Conservation (phyloP, 164 flowering plant species). For the Vitis labrusca region DNA sequence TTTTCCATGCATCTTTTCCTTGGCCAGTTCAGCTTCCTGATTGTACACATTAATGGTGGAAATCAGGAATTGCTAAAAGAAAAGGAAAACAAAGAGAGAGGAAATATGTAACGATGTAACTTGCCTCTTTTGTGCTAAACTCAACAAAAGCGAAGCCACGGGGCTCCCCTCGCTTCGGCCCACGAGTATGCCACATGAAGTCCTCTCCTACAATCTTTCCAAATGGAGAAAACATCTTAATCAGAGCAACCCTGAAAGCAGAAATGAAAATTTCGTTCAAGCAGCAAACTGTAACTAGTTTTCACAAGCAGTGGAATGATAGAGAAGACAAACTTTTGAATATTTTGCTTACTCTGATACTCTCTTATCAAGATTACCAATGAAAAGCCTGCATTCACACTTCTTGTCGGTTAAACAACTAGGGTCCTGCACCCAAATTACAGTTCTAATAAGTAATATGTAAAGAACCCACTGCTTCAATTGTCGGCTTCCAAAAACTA, state of each 20-base stretch:
- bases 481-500: too few species aligned
- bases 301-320: not conserved
- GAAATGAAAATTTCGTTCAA: not conserved
- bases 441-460: too few species aligned
- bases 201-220: constrained; percentile 86
- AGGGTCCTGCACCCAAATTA: constrained; percentile 46
- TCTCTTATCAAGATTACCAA: constrained; percentile 83
- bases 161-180: constrained; percentile 87
- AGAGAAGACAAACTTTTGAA: not conserved
- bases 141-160: constrained; percentile 89
- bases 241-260: constrained; percentile 56
- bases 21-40: constrained; percentile 90
- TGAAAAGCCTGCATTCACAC: constrained; percentile 63
- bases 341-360: constrained; percentile 67
- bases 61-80: constrained; percentile 40
- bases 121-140: constrained; percentile 80
- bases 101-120: constrained; percentile 5
- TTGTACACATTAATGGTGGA: constrained; percentile 74
- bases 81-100: not conserved
- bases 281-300: not conserved
- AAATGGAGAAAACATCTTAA: constrained; percentile 85
- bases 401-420: constrained; percentile 42
- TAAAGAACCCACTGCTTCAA: not conserved
- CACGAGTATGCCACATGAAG: constrained; percentile 87
- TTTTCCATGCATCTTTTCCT: constrained; percentile 88